Percentiles rank a stretch among this genome's conserved stretches.
Evolutionary conservation across 805 yeast genomes (phyloP).

Genomic region (Kregervanrija fluxuum): DNA sequence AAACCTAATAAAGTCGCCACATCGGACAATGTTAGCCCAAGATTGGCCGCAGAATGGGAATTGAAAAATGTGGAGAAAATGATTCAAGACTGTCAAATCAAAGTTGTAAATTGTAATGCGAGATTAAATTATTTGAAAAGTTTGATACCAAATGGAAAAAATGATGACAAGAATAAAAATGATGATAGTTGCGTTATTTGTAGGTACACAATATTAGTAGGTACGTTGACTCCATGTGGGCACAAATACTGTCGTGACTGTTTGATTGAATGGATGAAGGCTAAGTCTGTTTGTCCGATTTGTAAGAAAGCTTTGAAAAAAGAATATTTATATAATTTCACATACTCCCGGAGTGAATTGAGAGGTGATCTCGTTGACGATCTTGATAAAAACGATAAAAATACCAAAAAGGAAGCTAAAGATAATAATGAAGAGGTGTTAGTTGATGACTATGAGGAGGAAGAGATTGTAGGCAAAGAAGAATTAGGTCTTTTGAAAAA

Average conservation of each 20-base stretch:
- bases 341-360: conserved; percentile 46
- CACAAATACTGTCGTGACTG: conserved; percentile 86
- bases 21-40: conserved; percentile 11
- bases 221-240: conserved; percentile 84
- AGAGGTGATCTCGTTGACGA: conserved; percentile 39
- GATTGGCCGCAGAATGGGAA: conserved; percentile 17
- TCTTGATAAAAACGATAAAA: conserved; percentile 12
- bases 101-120: conserved; percentile 27
- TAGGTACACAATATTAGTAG: conserved; percentile 58
- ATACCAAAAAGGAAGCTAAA: not conserved
- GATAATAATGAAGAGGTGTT: not conserved
- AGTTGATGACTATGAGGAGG: conserved; percentile 8
- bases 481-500: conserved; percentile 21
- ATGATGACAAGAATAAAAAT: conserved; percentile 23
- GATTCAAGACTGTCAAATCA: conserved; percentile 8
- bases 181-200: conserved; percentile 71
- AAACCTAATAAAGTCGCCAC: conserved; percentile 21
- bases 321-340: conserved; percentile 61
- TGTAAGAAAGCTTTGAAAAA: conserved; percentile 52
- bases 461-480: conserved; percentile 3
- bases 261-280: conserved; percentile 58
- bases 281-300: conserved; percentile 63
- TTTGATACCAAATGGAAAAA: conserved; percentile 19
- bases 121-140: conserved; percentile 44
- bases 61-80: conserved; percentile 10